Base-by-base conservation (phyloP, 1,284 basidiomycete genomes). In the Vanrija humicola region DNA sequence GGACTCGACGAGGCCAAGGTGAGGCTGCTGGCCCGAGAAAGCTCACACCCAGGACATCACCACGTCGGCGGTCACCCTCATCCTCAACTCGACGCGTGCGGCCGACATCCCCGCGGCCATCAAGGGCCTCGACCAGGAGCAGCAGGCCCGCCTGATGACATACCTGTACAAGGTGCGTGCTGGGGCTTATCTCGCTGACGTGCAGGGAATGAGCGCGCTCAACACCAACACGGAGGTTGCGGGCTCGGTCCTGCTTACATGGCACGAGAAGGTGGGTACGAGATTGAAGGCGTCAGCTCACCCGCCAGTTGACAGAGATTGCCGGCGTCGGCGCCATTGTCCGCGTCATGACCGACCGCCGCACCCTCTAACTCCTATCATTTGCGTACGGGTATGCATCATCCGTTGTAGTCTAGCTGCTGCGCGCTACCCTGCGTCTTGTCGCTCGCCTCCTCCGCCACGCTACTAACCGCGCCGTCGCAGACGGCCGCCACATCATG, bases 281-380 rank as follows among this genome's bases (percentile, higher is more conserved):
- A 48, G 34, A 15, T 34, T 23, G 9, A 1, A 34, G 12, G 34
- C 9, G 4, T 12, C 12, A 34, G 28, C 48, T 59, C 38, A 46
- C 43, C 43, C 58, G 65, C 39, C 72, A 98, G 94, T 79, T 98
- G 70, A 96, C 93, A 19, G 95, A 98, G 75, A 84, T 88, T 28
- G 93, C 93, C 6, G 95, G 96, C 16, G 92, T 90, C 2, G 96
- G 95, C 8, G 95, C 90, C 77, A 98, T 98, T 73, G 92, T 97
- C 60, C 82, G 94, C 67, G 92, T 94, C 58, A 97, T 98, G 94
- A 92, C 93, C 39, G 95, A 98, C 78, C 85, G 91, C 63, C 82
- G 87, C 68, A 82, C 82, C 58, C 86, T 95, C 60, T 93, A 82
- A 62, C 45, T 44, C 18, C 16, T n/a, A 25, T 15, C 44, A n/a